phyloP scores from a whole-genome alignment of 306 rosid genomes.

The Cicer chorassanicum region DNA sequence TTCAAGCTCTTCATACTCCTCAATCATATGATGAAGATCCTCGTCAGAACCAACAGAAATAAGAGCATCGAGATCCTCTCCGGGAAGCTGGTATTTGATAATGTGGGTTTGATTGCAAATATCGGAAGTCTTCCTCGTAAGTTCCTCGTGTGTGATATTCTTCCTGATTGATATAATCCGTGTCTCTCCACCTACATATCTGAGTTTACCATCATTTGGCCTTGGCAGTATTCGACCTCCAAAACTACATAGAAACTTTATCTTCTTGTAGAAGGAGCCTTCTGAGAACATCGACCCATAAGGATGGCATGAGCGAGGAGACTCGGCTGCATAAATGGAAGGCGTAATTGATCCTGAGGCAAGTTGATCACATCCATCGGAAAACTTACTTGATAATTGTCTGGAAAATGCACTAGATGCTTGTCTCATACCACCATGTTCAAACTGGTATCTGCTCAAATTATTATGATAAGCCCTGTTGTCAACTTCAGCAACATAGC shows the following conservation, averaged over 20 bases:
- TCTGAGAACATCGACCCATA: conserved; percentile 54
- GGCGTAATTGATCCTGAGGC: conserved; percentile 50
- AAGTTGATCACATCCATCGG: conserved; percentile 49
- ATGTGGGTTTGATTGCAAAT: conserved; percentile 73
- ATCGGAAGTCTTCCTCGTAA: conserved; percentile 68
- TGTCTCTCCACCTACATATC: conserved; percentile 95
- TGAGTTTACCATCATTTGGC: conserved; percentile 82
- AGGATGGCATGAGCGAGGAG: conserved; percentile 62
- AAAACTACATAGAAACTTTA: conserved; percentile 88
- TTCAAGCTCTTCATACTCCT: conserved; percentile 87
- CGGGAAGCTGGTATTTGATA: conserved; percentile 94
- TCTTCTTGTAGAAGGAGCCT: conserved; percentile 59
- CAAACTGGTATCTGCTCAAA: conserved; percentile 52
- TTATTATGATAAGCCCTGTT: conserved; percentile 54
- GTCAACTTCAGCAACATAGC: conserved; percentile 58
- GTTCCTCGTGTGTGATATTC: conserved; percentile 62
- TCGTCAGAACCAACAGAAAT: conserved; percentile 92
- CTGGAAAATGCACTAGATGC: conserved; percentile 48
- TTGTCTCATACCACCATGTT: conserved; percentile 58
- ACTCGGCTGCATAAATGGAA: conserved; percentile 49
- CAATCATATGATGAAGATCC: conserved; percentile 91
- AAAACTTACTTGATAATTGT: conserved; percentile 53
- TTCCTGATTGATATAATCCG: conserved; percentile 71
- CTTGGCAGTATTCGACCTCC: conserved; percentile 91
- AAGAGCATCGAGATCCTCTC: conserved; percentile 97